Evolutionary conservation across 2,329 filamentous ascomycete species (phyloP).

Genomic region (Calonectria leucothoes): DNA sequence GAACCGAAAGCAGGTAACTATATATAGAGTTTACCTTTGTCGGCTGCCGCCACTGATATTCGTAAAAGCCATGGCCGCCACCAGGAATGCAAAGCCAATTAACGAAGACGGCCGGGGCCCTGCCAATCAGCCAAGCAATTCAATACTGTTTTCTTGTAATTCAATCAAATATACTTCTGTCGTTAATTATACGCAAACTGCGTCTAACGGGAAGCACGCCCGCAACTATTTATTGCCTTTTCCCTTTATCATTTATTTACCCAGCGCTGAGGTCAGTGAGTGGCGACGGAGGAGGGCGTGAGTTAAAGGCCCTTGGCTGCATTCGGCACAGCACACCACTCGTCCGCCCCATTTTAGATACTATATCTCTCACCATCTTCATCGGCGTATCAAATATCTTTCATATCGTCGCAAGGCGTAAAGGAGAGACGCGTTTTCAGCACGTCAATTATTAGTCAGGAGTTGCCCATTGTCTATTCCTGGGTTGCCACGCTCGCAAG

Average conservation of each 20-base stretch:
- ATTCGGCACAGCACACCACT: not conserved
- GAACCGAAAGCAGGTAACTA: not conserved
- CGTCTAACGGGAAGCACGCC: not conserved
- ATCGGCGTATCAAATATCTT: not conserved
- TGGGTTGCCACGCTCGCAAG: not conserved
- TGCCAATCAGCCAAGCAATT: not conserved
- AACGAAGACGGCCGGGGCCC: not conserved
- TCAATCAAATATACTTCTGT: not conserved
- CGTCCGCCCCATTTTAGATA: not conserved
- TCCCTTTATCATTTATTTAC: no score
- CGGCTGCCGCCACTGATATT: not conserved
- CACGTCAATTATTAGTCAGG: not conserved
- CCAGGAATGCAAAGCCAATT: not conserved
- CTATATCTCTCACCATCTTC: not conserved
- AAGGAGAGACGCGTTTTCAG: not conserved
- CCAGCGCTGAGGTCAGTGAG: not conserved
- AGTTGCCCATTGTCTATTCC: not conserved
- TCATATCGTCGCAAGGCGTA: not conserved
- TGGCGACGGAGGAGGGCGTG: not conserved
- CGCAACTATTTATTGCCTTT: not conserved
- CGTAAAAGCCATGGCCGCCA: not conserved
- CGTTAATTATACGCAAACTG: not conserved
- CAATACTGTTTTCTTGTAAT: not conserved
- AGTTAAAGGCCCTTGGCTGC: not conserved
- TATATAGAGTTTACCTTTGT: not conserved